A percentile compares a stretch with the other conserved stretches of the same genome.
phyloP scores from a whole-genome alignment of 2,329 filamentous ascomycete genomes.

The Cylindrodendrum hubeiense region DNA sequence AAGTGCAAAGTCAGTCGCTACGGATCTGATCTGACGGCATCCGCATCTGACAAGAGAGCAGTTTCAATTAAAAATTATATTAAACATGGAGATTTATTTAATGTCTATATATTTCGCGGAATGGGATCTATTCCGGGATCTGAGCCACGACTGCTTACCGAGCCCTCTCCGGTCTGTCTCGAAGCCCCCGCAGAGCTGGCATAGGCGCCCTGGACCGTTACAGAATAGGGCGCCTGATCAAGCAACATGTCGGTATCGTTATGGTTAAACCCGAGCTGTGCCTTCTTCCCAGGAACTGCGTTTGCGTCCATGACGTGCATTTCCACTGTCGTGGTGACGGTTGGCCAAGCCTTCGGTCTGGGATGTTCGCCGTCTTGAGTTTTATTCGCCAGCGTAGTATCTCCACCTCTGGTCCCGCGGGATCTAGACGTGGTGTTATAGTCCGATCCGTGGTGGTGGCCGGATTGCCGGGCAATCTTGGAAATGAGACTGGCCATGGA shows the following conservation, averaged over 20 bases:
- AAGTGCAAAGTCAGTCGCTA: too few species aligned
- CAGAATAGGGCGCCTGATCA: conserved; percentile 17
- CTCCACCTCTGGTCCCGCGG: conserved; percentile 11
- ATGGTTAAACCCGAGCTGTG: conserved; percentile 20
- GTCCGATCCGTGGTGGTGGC: conserved; percentile 1
- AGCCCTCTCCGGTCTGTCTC: not conserved
- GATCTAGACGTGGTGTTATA: conserved; percentile 12
- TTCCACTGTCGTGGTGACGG: conserved; percentile 24
- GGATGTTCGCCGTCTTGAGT: not conserved
- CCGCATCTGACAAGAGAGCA: too few species aligned
- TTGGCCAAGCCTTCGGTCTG: conserved; percentile 15
- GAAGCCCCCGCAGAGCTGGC: not conserved
- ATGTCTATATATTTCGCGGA: too few species aligned
- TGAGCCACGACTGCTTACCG: not conserved
- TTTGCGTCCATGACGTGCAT: conserved; percentile 22
- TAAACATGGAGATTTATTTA: too few species aligned
- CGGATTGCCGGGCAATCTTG: not conserved
- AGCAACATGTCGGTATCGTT: conserved; percentile 23
- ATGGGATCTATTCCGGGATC: not conserved
- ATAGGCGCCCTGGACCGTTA: conserved; percentile 18
- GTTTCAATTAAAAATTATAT: too few species aligned
- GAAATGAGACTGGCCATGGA: conserved; percentile 31
- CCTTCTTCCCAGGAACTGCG: not conserved
- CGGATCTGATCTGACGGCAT: too few species aligned
- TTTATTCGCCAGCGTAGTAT: not conserved